Base-by-base conservation (phyloP, 768 basidiomycete genomes). In the Mycena albidolilacea region DNA sequence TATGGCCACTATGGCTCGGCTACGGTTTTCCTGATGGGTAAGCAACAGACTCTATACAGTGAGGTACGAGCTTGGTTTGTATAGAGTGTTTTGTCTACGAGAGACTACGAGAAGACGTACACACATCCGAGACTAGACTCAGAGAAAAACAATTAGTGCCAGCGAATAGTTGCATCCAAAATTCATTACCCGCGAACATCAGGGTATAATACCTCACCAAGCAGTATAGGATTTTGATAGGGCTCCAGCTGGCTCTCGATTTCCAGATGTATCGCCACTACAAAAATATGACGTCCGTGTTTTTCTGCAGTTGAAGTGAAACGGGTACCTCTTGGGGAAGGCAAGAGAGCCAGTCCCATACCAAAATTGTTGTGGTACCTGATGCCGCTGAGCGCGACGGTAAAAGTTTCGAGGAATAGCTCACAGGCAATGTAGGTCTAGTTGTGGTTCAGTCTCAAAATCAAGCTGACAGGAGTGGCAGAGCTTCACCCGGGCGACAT, bases 321-420 rank as follows among this genome's bases (percentile, higher is more conserved):
- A n/a, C 3, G 7, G 55, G 12, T 30, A 73, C 75, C 60, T 75
- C 75, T 38, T 72, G 75, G 0, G 75, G 75, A 43, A 75, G 75
- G 39, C 75, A 75, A 23, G 75, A 75, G 35, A 75, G 75, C 75
- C 75, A 75, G 55, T 75, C 75, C 75, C 75, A 75, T 37, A 75
- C 54, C 10, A 75, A 35, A 44, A 75, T 70, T 19, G 75, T 70
- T 23, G 75, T 75, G 2, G 75, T 72, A 61, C 75, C 75, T 75
- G 30, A 30, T 30, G 43, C 1, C 23, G 21, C 19, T 54, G 61
- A 55, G 41, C 37, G 10, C 2, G 19, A 35, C 10, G 38, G 30
- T 46, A 12, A 37, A 35, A 39, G 14, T 37, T 19, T 14, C 14
- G 12, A 21, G 21, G 50, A n/a, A 57, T 4, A 17, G 58, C 61